Percentiles rank a stretch among this genome's conserved stretches.
phyloP scores from a whole-genome alignment of 179 eudicot genomes.

The Silene vulgaris region DNA sequence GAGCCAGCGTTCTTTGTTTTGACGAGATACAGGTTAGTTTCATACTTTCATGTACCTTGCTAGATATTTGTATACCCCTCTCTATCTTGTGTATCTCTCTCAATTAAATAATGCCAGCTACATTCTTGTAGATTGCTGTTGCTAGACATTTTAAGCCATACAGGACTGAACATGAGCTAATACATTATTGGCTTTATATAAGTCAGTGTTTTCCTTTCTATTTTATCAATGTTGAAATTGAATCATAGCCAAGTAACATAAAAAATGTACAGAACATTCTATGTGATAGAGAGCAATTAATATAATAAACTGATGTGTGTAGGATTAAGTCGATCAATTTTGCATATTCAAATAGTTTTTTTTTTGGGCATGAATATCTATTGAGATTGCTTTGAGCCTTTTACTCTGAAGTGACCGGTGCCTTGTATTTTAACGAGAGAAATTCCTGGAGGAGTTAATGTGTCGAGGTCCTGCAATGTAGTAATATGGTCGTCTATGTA shows the following conservation, averaged over 20 bases:
- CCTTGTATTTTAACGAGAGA: not conserved
- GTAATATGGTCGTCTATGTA: not conserved
- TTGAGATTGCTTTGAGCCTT: not conserved
- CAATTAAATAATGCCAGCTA: not conserved
- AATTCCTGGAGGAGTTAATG: not conserved
- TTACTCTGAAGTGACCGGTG: not conserved
- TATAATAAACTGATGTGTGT: not conserved
- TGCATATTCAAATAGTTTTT: not conserved
- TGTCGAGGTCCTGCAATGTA: not conserved
- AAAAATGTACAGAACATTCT: not conserved
- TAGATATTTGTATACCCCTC: not conserved
- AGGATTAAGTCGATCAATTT: not conserved
- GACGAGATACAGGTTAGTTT: slow-evolving; percentile 84
- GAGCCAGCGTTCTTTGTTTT: slow-evolving; percentile 89
- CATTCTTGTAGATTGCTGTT: not conserved
- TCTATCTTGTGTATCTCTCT: not conserved
- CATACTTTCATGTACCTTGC: slow-evolving; percentile 6
- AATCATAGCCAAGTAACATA: not conserved
- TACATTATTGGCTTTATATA: too few relatives aligned
- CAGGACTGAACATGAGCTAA: not conserved
- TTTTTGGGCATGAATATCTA: not conserved
- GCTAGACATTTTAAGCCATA: slow-evolving; percentile 7
- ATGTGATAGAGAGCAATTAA: not conserved
- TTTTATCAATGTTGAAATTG: not conserved
- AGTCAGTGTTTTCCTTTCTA: not conserved